A percentile compares a stretch with the other conserved stretches of the same genome.
Evolutionary conservation across 495 filamentous ascomycete genomes (phyloP).

Genomic region (Neurospora africana): DNA sequence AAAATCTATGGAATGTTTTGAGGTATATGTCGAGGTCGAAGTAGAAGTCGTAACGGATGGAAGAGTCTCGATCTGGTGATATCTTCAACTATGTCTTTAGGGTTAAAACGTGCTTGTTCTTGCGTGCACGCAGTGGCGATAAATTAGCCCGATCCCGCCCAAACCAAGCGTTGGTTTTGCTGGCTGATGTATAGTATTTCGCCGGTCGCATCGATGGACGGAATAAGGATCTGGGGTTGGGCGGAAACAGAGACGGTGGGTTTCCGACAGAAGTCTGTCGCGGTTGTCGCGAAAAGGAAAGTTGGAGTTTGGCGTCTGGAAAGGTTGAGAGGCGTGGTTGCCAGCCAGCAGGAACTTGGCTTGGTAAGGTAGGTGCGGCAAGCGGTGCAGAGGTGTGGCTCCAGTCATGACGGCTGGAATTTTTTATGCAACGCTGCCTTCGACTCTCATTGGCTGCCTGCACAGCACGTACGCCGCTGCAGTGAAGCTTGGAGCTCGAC

Average conservation of each 20-base stretch:
- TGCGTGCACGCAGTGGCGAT: slow-evolving; percentile 4
- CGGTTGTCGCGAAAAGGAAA: background rate
- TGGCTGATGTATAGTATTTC: slow-evolving; percentile 1
- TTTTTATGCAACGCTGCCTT: slow-evolving; percentile 12
- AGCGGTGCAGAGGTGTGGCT: slow-evolving; percentile 1
- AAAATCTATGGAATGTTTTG: background rate
- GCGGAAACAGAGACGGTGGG: background rate
- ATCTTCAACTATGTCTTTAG: background rate
- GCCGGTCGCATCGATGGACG: slow-evolving; percentile 13
- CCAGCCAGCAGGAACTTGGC: background rate
- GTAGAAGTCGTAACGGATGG: background rate
- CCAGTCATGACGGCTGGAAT: slow-evolving; percentile 9
- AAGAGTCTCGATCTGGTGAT: background rate
- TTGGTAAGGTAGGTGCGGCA: background rate
- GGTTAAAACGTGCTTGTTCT: slow-evolving; percentile 1
- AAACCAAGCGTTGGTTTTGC: slow-evolving; percentile 9
- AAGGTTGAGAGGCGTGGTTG: slow-evolving; percentile 3
- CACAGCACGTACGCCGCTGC: slow-evolving; percentile 1
- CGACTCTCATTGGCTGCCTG: slow-evolving; percentile 12
- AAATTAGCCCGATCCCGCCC: slow-evolving; percentile 10
- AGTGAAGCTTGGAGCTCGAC: slow-evolving; percentile 3
- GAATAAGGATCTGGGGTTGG: background rate
- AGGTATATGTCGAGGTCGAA: background rate
- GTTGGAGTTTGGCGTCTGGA: slow-evolving; percentile 1
- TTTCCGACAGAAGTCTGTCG: slow-evolving; percentile 2